Evolutionary conservation across 805 yeast species (phyloP).

Genomic region (Sporopachydermia quercuum): DNA sequence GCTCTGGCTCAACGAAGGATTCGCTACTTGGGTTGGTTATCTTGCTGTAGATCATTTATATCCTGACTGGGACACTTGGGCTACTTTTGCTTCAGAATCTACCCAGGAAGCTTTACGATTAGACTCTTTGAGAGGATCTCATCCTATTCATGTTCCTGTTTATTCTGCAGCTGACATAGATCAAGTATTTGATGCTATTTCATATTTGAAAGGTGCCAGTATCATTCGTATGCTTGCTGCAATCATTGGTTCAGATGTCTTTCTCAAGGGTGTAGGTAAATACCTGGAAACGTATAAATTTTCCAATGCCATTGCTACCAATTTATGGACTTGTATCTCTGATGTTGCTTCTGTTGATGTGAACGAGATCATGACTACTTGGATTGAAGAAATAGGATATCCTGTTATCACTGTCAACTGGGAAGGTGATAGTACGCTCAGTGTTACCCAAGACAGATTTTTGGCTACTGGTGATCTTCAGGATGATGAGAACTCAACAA

Average conservation of each 20-base stretch:
- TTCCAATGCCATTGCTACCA: conserved; percentile 65
- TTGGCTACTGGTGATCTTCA: conserved; percentile 65
- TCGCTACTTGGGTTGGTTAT: conserved; percentile 89
- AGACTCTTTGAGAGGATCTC: conserved; percentile 69
- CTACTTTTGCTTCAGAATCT: conserved; percentile 58
- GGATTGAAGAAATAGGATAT: conserved; percentile 71
- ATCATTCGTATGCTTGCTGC: conserved; percentile 64
- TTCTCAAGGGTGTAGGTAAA: conserved; percentile 65
- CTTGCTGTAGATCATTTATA: conserved; percentile 59
- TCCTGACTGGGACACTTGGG: conserved; percentile 84
- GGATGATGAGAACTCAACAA: conserved; percentile 53
- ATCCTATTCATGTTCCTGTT: conserved; percentile 76
- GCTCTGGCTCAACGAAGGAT: conserved; percentile 79
- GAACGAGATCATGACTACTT: conserved; percentile 54
- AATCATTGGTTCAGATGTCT: conserved; percentile 66
- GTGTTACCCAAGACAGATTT: conserved; percentile 58
- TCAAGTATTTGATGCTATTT: conserved; percentile 75
- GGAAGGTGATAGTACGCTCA: conserved; percentile 26
- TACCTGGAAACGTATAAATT: conserved; percentile 64
- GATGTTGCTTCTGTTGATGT: conserved; percentile 64
- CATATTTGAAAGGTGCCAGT: conserved; percentile 72
- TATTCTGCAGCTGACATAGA: conserved; percentile 65
- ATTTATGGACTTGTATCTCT: conserved; percentile 61
- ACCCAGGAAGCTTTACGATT: conserved; percentile 56
- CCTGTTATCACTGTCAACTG: conserved; percentile 53